A percentile compares a stretch with the other conserved stretches of the same genome.
phyloP scores from a whole-genome alignment of 1,139 yeast genomes.

The Yamadazyma trypodendri region DNA sequence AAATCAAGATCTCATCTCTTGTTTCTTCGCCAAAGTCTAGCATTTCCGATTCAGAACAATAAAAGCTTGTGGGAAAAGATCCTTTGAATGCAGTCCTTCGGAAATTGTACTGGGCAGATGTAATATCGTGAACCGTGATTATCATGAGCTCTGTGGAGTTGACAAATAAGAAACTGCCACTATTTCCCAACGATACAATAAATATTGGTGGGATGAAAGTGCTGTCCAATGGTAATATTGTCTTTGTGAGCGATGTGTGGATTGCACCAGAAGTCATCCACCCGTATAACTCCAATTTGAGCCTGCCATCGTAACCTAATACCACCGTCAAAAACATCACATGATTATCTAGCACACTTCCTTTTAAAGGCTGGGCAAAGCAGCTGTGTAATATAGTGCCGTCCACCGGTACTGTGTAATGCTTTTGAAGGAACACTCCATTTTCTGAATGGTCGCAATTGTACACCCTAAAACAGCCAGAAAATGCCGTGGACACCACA shows the following conservation, averaged over 20 bases:
- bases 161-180: conserved; percentile 37
- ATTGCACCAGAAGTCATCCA: conserved; percentile 40
- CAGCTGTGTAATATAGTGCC: conserved; percentile 45
- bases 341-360: conserved; percentile 26
- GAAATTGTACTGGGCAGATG: conserved; percentile 47
- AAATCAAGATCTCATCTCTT: conserved; percentile 37
- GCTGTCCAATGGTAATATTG: conserved; percentile 35
- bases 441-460: conserved; percentile 32
- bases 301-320: conserved; percentile 36
- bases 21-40: conserved; percentile 8
- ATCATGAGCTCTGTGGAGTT: conserved; percentile 25
- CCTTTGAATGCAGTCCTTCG: conserved; percentile 14
- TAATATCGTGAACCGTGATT: conserved; percentile 41
- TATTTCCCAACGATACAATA: conserved; percentile 33
- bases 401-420: conserved; percentile 40
- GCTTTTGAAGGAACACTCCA: conserved; percentile 39
- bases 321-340: conserved; percentile 35
- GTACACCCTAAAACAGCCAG: conserved; percentile 38
- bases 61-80: conserved; percentile 41
- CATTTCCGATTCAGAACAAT: conserved; percentile 24
- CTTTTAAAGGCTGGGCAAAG: conserved; percentile 36
- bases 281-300: conserved; percentile 37
- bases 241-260: conserved; percentile 18
- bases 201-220: conserved; percentile 42
- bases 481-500: conserved; percentile 38